Base-by-base conservation (phyloP, 1,284 basidiomycete genomes). In the Wolfiporia cocos region DNA sequence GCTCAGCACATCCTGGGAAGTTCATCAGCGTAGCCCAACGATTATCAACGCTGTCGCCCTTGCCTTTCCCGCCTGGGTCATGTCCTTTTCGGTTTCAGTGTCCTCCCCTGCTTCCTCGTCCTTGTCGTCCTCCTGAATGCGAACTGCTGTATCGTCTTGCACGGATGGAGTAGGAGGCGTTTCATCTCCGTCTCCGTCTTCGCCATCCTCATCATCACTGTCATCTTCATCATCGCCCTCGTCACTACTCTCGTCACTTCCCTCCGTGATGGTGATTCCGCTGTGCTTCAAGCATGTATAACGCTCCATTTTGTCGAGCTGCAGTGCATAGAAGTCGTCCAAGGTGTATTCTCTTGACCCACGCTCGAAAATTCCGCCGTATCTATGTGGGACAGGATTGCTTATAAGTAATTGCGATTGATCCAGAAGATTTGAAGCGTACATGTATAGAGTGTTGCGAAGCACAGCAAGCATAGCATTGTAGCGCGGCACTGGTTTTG, bases 401-500 rank as follows among this genome's bases (percentile, higher is more conserved):
- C 9, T 22, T 3, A n/a, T n/a, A n/a, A n/a, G n/a, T n/a, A n/a
- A n/a, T n/a, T n/a, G n/a, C n/a, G n/a, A n/a, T n/a, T n/a, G n/a
- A n/a, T n/a, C n/a, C n/a, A n/a, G n/a, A n/a, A n/a, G n/a, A n/a
- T n/a, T n/a, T n/a, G n/a, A n/a, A n/a, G 57, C 82, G 34, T 49
- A 89, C 86, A 94, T 82, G 61, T 88, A 94, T 0, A 94, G 64
- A 0, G 85, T 92, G 59, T 94, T 95, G 24, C 83, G 76, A 37
- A 92, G 71, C 2, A 95, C 82, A 0, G 91, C 84, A 7, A 95
- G 69, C 91, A 96, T 95, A 2, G 89, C 77, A 52, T 96, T 96
- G 64, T 94, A 96, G n/a, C 92, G 73, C 1, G 81, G 74, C 7
- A 87, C 67, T 0, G 93, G 93, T 0, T 74, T 64, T 0, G 83